phyloP scores from a whole-genome alignment of 495 filamentous ascomycete genomes.

The Eremomyces bilateralis region DNA sequence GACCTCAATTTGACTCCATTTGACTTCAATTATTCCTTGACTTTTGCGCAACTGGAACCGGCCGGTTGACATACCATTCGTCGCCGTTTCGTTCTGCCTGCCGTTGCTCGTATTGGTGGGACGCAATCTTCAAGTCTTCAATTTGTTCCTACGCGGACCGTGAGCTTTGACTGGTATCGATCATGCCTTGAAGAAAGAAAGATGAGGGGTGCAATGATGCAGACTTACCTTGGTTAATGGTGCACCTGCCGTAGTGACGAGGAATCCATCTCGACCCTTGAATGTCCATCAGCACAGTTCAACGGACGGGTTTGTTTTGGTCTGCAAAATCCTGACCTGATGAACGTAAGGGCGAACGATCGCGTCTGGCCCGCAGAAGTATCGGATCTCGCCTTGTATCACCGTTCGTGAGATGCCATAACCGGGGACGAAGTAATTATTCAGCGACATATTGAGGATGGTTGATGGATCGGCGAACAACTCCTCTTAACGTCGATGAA shows the following conservation, averaged over 20 bases:
- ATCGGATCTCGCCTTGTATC: conserved; percentile 17
- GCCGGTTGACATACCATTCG: conserved; percentile 13
- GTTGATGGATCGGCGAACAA: too few relatives aligned
- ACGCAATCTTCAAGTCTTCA: conserved; percentile 13
- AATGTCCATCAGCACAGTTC: background rate
- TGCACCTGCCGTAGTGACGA: conserved; percentile 14
- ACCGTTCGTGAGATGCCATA: conserved; percentile 16
- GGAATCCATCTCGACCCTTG: conserved; percentile 18
- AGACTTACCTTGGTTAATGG: conserved; percentile 14
- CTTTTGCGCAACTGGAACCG: conserved; percentile 6
- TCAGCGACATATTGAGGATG: too few relatives aligned
- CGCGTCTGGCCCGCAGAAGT: conserved; percentile 16
- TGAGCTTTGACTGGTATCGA: background rate
- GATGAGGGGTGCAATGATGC: background rate
- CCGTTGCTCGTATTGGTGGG: conserved; percentile 14
- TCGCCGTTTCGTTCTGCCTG: conserved; percentile 10
- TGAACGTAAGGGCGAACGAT: conserved; percentile 15
- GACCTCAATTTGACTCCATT: too few relatives aligned
- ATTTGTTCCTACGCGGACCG: conserved; percentile 19
- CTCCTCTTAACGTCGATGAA: too few relatives aligned
- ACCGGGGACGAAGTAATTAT: conserved; percentile 16
- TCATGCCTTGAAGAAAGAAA: background rate
- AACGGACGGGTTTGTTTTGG: background rate
- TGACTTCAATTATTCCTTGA: too few relatives aligned
- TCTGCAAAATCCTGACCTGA: conserved; percentile 8